Percentiles rank a stretch among this genome's conserved stretches.
These are phyloP conservation scores for Penicillium samsonianum DNA, from an alignment of 495 filamentous ascomycete species.

Conservation along the genomic window DNA sequence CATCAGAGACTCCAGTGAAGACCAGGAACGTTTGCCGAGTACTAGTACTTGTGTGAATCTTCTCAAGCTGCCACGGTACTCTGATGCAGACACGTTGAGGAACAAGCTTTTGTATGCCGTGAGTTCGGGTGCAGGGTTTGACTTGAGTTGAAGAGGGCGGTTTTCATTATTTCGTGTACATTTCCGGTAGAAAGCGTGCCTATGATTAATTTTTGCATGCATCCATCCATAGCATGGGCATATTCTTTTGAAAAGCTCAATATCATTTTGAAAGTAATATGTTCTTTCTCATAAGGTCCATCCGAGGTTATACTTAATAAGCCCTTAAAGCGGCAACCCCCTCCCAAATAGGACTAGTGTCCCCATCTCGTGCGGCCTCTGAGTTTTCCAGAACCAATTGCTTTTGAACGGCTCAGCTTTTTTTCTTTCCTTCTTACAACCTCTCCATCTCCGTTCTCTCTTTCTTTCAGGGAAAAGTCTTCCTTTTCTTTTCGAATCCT, in stretches of 20 bases:
- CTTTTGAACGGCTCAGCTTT: conserved; percentile 43
- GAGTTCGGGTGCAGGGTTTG: conserved; percentile 90
- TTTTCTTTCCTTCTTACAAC: conserved; percentile 32
- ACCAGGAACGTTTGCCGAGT: conserved; percentile 81
- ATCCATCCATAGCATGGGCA: conserved; percentile 39
- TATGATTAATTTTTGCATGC: conserved; percentile 19
- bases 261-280: too few species aligned
- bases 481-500: conserved; percentile 40
- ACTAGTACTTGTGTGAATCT: conserved; percentile 97
- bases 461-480: conserved; percentile 27
- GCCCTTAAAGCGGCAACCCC: conserved; percentile 29
- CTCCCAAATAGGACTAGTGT: conserved; percentile 29
- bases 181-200: neutral
- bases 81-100: conserved; percentile 58
- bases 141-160: conserved; percentile 64
- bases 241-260: conserved; percentile 4
- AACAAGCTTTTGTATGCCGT: conserved; percentile 89
- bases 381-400: conserved; percentile 41
- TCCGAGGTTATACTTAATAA: conserved; percentile 12
- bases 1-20: conserved; percentile 82
- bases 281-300: neutral
- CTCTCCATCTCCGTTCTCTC: conserved; percentile 42
- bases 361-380: conserved; percentile 30
- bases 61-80: conserved; percentile 88
- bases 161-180: conserved; percentile 11